Percentiles rank a stretch among this genome's conserved stretches.
These are phyloP conservation scores for Chloropicon primus DNA, from an alignment of 139 green algal genomes.

Conservation along the genomic window DNA sequence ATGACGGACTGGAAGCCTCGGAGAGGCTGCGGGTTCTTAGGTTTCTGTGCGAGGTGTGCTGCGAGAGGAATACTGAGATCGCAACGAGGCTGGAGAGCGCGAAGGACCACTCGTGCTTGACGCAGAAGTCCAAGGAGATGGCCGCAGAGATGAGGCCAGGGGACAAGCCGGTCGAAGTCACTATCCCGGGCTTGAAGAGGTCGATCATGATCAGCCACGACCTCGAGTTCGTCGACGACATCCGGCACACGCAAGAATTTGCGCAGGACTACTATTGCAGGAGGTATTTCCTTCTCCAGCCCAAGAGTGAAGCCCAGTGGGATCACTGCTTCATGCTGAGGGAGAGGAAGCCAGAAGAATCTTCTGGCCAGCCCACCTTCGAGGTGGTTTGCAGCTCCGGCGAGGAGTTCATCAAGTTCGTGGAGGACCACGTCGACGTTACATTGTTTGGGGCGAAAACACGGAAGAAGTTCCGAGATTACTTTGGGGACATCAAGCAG, in stretches of 20 bases:
- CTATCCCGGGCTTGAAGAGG: no score
- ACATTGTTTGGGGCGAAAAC: neutral
- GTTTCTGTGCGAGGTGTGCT: neutral
- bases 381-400: neutral
- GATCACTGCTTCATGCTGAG: neutral
- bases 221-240: neutral
- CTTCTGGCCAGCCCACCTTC: neutral
- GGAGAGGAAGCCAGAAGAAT: neutral
- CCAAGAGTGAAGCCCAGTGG: neutral
- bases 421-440: neutral
- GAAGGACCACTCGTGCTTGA: neutral
- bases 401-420: neutral
- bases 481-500: neutral
- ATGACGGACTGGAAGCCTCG: neutral
- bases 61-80: neutral
- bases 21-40: neutral
- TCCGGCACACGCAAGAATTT: neutral
- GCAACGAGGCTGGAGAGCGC: neutral
- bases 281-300: neutral
- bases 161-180: neutral
- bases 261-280: neutral
- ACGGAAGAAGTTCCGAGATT: neutral
- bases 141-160: neutral
- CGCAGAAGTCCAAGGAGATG: neutral
- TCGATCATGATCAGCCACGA: neutral